Evolutionary conservation across 768 basidiomycete genomes (phyloP).

Genomic region (Hypholoma fasciculare): DNA sequence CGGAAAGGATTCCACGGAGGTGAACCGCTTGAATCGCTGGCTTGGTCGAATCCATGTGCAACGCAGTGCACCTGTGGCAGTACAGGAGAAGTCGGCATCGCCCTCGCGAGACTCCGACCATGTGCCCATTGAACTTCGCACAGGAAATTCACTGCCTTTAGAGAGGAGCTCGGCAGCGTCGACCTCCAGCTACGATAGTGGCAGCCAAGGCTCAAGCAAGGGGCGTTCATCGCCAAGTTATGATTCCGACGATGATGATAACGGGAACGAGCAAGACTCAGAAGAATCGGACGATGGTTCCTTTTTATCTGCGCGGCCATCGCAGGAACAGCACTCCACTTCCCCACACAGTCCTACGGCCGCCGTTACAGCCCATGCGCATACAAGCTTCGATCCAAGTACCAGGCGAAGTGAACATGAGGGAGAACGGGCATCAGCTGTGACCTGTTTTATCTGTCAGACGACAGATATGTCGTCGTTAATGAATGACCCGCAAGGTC

Average conservation of each 20-base stretch:
- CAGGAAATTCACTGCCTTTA: background rate
- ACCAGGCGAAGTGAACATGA: background rate
- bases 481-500: background rate
- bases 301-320: background rate
- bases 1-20: background rate
- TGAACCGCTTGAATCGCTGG: background rate
- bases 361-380: background rate
- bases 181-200: background rate
- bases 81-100: background rate
- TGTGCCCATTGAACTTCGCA: background rate
- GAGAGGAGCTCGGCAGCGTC: background rate
- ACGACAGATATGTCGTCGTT: constrained; percentile 3
- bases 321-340: background rate
- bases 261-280: background rate
- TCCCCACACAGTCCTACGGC: background rate
- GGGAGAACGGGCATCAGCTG: background rate
- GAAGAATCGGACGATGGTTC: background rate
- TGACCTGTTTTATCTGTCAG: constrained; percentile 1
- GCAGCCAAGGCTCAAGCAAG: background rate
- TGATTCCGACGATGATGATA: background rate
- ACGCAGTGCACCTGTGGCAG: background rate
- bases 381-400: background rate
- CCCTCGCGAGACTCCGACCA: background rate
- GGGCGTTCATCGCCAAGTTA: background rate
- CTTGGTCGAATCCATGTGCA: background rate